Conservation (phyloP, 176 grass and related monocot species). For the Triticum aestivum region IWGSC_CS_RefSeq_v2.1 NC_057797.1:417686326-417686825, state of each 20-base stretch:
- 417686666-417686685: background rate
- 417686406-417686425: background rate
- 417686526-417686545: background rate
- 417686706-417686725: background rate
- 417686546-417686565: background rate
- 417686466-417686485: slow-evolving; percentile 4
- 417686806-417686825: background rate
- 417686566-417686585: too few relatives aligned
- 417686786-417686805: background rate
- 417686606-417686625: background rate
- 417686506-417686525: background rate
- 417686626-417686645: slow-evolving; percentile 4
- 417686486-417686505: background rate
- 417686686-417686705: slow-evolving; percentile 13
- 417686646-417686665: background rate
- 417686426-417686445: slow-evolving; percentile 14
- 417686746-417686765: background rate
- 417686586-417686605: background rate
- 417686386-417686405: background rate
- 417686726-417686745: background rate
- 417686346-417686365: background rate
- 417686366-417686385: background rate
- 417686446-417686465: background rate
- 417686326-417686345: background rate
- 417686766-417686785: background rate